Evolutionary conservation across 108 stramenopile species (phyloP).

Genomic region (Cyclotella distinguenda): DNA sequence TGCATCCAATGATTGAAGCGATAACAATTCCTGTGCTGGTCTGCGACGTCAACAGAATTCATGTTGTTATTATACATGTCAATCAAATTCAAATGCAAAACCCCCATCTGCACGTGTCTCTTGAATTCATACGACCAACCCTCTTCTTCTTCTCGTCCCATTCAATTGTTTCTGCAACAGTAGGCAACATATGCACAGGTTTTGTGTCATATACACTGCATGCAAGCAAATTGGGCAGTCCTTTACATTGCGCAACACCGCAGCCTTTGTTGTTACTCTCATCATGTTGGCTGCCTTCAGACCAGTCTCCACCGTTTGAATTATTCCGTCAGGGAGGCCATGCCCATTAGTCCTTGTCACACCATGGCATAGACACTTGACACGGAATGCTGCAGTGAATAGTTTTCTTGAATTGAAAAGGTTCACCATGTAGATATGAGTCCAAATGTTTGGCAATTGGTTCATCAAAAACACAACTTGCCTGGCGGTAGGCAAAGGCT

Average conservation of each 20-base stretch:
- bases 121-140: constrained; percentile 21
- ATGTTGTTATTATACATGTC: constrained; percentile 39
- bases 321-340: constrained; percentile 2
- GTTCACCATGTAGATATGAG: constrained; percentile 51
- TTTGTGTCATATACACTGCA: constrained; percentile 38
- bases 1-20: constrained; percentile 28
- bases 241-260: constrained; percentile 4
- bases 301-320: constrained; percentile 8
- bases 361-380: constrained; percentile 30
- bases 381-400: constrained; percentile 56
- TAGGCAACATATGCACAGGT: constrained; percentile 40
- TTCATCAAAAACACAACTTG: constrained; percentile 56
- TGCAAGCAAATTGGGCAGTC: constrained; percentile 18
- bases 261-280: constrained; percentile 16
- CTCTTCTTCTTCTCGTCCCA: constrained; percentile 35
- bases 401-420: constrained; percentile 52
- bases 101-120: neutral
- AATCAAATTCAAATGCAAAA: constrained; percentile 16
- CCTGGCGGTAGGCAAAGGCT: constrained; percentile 65
- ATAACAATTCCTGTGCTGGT: constrained; percentile 37
- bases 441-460: constrained; percentile 14
- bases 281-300: neutral
- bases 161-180: constrained; percentile 15
- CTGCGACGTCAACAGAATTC: constrained; percentile 42
- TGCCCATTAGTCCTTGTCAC: constrained; percentile 7